These are phyloP conservation scores for Chaetoceros tenuissimus DNA, from an alignment of 108 stramenopile genomes.

Conservation along the genomic window DNA sequence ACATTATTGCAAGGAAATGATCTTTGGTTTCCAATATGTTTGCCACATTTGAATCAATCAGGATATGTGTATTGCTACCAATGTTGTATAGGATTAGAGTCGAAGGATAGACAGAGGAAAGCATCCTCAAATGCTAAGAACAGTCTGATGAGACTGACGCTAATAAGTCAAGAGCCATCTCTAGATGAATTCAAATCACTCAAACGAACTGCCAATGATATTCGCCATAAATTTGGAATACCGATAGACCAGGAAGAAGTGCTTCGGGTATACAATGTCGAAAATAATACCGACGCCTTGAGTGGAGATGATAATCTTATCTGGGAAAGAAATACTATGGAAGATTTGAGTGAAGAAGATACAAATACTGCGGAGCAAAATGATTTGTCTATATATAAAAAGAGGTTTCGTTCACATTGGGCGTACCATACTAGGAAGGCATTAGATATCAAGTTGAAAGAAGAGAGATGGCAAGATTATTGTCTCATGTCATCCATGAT, in stretches of 20 bases:
- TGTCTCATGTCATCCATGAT: not conserved
- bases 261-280: no score
- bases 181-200: not conserved
- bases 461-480: not conserved
- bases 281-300: no score
- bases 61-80: slow-evolving; percentile 29
- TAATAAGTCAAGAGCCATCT: not conserved
- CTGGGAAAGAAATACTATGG: not conserved
- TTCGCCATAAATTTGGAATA: not conserved
- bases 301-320: no score
- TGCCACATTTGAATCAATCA: slow-evolving; percentile 65
- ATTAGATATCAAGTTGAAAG: not conserved
- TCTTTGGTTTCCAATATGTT: slow-evolving; percentile 71
- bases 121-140: no score
- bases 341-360: not conserved
- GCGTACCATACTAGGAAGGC: not conserved
- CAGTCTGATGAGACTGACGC: not conserved
- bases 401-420: not conserved
- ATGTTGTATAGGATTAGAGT: not conserved
- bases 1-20: slow-evolving; percentile 47
- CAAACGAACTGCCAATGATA: not conserved
- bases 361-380: not conserved
- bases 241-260: no score
- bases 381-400: not conserved
- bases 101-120: no score